phyloP scores from a whole-genome alignment of 495 filamentous ascomycete genomes.

The Aspergillus campestris region DNA sequence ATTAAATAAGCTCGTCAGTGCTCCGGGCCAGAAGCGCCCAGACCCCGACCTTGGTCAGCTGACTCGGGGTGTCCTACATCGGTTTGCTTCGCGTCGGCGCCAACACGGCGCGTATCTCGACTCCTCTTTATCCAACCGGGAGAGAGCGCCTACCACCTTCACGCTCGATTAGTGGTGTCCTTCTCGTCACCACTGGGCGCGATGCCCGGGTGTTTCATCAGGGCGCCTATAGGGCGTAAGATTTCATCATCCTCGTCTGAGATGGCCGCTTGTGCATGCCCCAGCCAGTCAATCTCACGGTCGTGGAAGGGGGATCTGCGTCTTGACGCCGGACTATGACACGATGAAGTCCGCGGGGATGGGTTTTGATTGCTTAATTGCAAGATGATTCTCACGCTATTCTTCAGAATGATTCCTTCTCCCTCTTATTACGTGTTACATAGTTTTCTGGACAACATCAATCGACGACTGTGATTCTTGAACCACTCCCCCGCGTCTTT shows the following conservation, averaged over 20 bases:
- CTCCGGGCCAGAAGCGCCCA: neutral
- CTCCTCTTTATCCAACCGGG: constrained; percentile 9
- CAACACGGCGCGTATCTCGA: constrained; percentile 31
- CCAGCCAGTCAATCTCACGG: constrained; percentile 8
- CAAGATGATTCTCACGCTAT: no score
- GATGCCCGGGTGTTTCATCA: constrained; percentile 28
- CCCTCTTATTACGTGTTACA: no score
- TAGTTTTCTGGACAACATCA: no score
- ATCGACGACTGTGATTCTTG: no score
- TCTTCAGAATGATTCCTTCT: no score
- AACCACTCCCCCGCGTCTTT: no score
- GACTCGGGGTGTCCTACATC: constrained; percentile 9
- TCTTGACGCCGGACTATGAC: constrained; percentile 10
- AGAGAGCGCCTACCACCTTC: constrained; percentile 14
- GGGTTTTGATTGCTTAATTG: constrained; percentile 1
- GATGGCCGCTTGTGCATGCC: constrained; percentile 1
- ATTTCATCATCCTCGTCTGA: constrained; percentile 22
- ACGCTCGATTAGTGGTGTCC: neutral
- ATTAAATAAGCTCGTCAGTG: neutral
- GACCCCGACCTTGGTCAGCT: constrained; percentile 9
- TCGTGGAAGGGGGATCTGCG: constrained; percentile 3
- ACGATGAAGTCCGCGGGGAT: constrained; percentile 5
- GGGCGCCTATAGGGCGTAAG: constrained; percentile 23
- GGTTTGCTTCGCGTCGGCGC: constrained; percentile 17
- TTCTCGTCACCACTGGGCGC: constrained; percentile 2